Percentiles rank a stretch among this genome's conserved stretches.
phyloP scores from a whole-genome alignment of 495 filamentous ascomycete species.

The Xylona heveae region DNA sequence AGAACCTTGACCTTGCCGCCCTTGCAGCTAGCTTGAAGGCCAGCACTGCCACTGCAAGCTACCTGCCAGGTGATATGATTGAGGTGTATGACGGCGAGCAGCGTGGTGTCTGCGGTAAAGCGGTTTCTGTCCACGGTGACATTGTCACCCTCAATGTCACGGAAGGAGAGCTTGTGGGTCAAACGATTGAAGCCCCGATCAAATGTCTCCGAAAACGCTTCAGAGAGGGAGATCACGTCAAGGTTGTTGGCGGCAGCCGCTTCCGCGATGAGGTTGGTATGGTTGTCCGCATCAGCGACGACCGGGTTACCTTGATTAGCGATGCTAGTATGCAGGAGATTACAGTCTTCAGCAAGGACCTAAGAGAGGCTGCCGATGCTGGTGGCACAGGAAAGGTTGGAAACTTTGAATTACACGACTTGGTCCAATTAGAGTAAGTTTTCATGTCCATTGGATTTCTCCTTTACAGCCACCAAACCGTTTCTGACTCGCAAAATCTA shows the following conservation, averaged over 20 bases:
- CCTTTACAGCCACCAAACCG: background rate
- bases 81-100: constrained; percentile 96
- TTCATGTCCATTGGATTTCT: too few species aligned
- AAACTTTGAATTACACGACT: constrained; percentile 75
- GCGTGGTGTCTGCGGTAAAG: constrained; percentile 69
- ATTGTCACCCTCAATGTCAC: constrained; percentile 82
- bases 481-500: constrained; percentile 17
- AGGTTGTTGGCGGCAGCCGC: constrained; percentile 87
- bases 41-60: constrained; percentile 51
- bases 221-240: constrained; percentile 88
- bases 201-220: constrained; percentile 89
- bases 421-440: constrained; percentile 78
- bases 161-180: constrained; percentile 61
- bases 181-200: constrained; percentile 76
- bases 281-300: constrained; percentile 80
- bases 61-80: constrained; percentile 78
- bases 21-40: constrained; percentile 73
- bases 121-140: constrained; percentile 67
- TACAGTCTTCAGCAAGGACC: constrained; percentile 93
- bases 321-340: constrained; percentile 85
- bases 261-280: constrained; percentile 89
- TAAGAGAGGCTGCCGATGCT: constrained; percentile 79
- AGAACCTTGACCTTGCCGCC: constrained; percentile 80
- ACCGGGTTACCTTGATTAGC: constrained; percentile 75
- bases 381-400: constrained; percentile 58